Percentiles rank a stretch among this genome's conserved stretches.
These are phyloP conservation scores for Fraxinus xanthoxyloides DNA, from an alignment of 305 asterid species.

Conservation along the genomic window DNA sequence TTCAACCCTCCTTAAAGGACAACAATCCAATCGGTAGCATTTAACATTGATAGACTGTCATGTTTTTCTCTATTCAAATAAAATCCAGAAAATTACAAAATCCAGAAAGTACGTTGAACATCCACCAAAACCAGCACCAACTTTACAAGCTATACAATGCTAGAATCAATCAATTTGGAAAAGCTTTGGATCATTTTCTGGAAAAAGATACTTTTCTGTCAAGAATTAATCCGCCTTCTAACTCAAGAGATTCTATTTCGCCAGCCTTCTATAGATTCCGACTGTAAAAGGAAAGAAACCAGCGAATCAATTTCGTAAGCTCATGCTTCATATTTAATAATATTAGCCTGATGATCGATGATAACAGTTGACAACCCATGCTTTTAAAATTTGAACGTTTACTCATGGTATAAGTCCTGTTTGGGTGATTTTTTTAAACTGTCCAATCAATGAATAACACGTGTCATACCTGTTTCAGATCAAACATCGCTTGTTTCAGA, in stretches of 20 bases:
- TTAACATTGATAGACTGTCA: too few species aligned
- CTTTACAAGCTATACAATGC: slow-evolving; percentile 62
- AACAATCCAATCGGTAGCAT: too few species aligned
- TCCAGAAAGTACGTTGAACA: slow-evolving; percentile 61
- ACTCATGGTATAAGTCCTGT: too few species aligned
- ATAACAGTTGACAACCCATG: too few species aligned
- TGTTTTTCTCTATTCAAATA: too few species aligned
- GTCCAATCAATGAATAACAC: too few species aligned
- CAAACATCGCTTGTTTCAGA: too few species aligned
- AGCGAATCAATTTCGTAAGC: neutral
- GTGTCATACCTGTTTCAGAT: too few species aligned
- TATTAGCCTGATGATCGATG: neutral
- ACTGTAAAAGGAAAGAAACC: slow-evolving; percentile 28
- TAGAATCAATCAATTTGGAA: slow-evolving; percentile 55
- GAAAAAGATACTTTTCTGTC: slow-evolving; percentile 51
- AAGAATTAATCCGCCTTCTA: slow-evolving; percentile 76
- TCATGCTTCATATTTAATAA: neutral
- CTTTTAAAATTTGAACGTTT: too few species aligned
- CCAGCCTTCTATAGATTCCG: slow-evolving; percentile 80
- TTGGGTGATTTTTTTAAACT: too few species aligned
- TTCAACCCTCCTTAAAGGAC: too few species aligned
- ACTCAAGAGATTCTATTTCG: slow-evolving; percentile 67
- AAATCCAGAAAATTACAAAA: neutral
- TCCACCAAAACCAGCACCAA: slow-evolving; percentile 99
- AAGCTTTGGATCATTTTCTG: slow-evolving; percentile 52